A percentile compares a stretch with the other conserved stretches of the same genome.
Evolutionary conservation across 2,329 filamentous ascomycete genomes (phyloP).

Genomic region (Mycogone perniciosa): DNA sequence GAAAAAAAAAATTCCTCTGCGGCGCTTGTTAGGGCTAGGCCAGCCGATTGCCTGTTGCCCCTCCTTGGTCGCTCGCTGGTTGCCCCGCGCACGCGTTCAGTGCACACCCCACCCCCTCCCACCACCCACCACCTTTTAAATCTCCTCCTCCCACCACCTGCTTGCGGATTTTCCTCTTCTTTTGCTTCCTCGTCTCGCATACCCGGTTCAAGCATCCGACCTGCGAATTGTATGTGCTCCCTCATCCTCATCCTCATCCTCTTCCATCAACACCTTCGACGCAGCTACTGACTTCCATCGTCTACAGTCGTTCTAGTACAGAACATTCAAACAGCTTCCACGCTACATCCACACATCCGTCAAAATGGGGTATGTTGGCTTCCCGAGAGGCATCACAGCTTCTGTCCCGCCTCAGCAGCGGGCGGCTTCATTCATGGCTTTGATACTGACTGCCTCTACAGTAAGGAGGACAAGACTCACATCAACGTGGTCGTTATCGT

Average conservation of each 20-base stretch:
- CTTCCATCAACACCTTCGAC: background rate
- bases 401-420: background rate
- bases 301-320: slow-evolving; percentile 11
- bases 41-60: slow-evolving; percentile 8
- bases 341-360: slow-evolving; percentile 18
- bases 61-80: slow-evolving; percentile 16
- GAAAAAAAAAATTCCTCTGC: slow-evolving; percentile 1
- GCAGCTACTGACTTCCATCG: slow-evolving; percentile 8
- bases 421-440: background rate
- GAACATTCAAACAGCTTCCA: slow-evolving; percentile 2
- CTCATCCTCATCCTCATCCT: slow-evolving; percentile 8
- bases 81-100: slow-evolving; percentile 28
- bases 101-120: slow-evolving; percentile 8
- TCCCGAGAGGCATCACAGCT: too few relatives aligned
- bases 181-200: slow-evolving; percentile 38
- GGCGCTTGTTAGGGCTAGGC: slow-evolving; percentile 30
- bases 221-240: slow-evolving; percentile 33
- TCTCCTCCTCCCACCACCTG: slow-evolving; percentile 32
- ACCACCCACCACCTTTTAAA: slow-evolving; percentile 30
- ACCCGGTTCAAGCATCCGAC: slow-evolving; percentile 40
- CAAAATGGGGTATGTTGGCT: slow-evolving; percentile 30
- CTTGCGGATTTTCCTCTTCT: slow-evolving; percentile 29
- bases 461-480: slow-evolving; percentile 94
- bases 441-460: slow-evolving; percentile 30
- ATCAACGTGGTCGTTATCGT: slow-evolving; percentile 97